A percentile compares a stretch with the other conserved stretches of the same genome.
phyloP scores from a whole-genome alignment of 441 rosid species.

The Populus hybrid region DNA sequence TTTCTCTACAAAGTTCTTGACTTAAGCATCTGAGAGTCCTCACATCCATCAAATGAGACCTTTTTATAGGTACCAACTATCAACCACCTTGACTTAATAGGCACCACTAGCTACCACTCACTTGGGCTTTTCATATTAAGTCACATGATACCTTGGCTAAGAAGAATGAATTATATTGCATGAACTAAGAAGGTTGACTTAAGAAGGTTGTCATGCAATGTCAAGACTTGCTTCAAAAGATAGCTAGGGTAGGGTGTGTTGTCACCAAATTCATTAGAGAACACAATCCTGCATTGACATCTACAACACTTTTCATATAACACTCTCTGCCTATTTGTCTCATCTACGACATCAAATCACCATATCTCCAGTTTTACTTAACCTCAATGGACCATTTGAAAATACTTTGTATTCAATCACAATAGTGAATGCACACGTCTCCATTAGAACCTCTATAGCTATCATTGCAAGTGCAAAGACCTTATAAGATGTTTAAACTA shows the following conservation, averaged over 20 bases:
- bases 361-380: neutral
- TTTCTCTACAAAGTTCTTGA: no score
- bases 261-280: slow-evolving; percentile 45
- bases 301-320: neutral
- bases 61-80: no score
- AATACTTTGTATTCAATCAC: neutral
- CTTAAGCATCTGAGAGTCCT: no score
- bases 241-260: slow-evolving; percentile 35
- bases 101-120: no score
- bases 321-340: neutral
- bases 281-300: slow-evolving; percentile 41
- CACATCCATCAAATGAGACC: no score
- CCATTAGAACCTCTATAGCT: neutral
- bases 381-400: no score
- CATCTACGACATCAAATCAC: neutral
- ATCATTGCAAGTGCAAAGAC: neutral
- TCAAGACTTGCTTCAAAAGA: slow-evolving; percentile 42
- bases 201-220: slow-evolving; percentile 53
- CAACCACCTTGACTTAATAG: no score
- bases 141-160: no score
- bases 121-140: no score
- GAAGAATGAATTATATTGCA: no score
- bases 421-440: neutral
- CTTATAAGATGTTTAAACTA: neutral
- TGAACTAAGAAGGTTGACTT: no score